Percentiles rank a stretch among this genome's conserved stretches.
Conservation (phyloP, 2,329 filamentous ascomycete genomes). For the Aspergillus neotritici region DNA sequence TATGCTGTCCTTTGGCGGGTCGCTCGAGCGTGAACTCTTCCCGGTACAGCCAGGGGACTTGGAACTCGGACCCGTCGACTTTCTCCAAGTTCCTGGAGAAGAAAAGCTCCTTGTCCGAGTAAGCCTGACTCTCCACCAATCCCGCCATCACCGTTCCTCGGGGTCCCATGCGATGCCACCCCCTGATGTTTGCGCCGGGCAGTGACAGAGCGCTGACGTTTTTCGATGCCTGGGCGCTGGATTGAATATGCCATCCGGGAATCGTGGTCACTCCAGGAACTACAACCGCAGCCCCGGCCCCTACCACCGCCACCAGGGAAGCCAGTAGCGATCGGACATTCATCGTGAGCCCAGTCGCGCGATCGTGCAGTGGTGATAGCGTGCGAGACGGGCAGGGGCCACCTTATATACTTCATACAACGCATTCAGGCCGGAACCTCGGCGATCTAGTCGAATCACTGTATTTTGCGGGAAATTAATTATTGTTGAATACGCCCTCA, state of each 20-base stretch:
- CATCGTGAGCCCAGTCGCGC: no score
- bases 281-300: no score
- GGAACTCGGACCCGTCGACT: constrained; percentile 46
- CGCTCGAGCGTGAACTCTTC: constrained; percentile 45
- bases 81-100: constrained; percentile 48
- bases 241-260: constrained; percentile 48
- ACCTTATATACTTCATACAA: no score
- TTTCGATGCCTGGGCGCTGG: constrained; percentile 33
- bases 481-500: no score
- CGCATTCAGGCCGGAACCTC: no score
- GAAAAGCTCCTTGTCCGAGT: constrained; percentile 51
- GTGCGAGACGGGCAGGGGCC: no score
- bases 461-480: no score
- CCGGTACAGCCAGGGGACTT: constrained; percentile 55
- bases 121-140: constrained; percentile 49
- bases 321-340: no score
- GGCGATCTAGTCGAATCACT: no score
- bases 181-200: constrained; percentile 42
- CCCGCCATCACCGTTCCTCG: constrained; percentile 55
- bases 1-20: constrained; percentile 36
- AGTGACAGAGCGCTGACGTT: constrained; percentile 39
- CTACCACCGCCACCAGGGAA: no score
- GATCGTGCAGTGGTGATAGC: no score
- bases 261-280: constrained; percentile 10
- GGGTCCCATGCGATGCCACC: constrained; percentile 49